These are phyloP conservation scores for Prunus yedoensis DNA, from an alignment of 331 rosid genomes.

Conservation along the genomic window DNA sequence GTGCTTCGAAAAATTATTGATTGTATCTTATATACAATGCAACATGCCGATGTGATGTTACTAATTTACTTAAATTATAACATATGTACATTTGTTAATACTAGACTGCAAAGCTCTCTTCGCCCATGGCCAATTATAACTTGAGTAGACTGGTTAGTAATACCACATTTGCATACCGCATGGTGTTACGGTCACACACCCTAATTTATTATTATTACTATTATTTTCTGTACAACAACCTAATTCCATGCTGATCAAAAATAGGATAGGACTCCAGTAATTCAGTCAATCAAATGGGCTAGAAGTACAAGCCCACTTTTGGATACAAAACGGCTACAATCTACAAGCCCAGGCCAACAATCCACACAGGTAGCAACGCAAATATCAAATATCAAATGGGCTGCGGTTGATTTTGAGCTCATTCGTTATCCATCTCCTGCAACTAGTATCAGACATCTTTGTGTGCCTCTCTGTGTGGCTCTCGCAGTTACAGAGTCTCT, in stretches of 20 bases:
- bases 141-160: no score
- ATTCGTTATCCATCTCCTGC: constrained; percentile 18
- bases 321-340: neutral
- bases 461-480: constrained; percentile 1
- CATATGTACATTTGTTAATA: no score
- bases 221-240: no score
- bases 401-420: neutral
- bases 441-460: neutral
- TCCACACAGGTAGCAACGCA: neutral
- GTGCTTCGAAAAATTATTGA: no score
- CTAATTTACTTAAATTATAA: neutral
- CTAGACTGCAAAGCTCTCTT: no score
- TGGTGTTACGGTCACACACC: neutral
- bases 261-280: neutral
- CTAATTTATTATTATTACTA: no score
- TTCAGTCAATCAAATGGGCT: neutral
- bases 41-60: neutral
- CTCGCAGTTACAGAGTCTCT: neutral
- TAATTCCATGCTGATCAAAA: no score
- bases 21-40: no score
- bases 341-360: neutral
- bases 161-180: neutral
- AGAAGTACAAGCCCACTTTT: neutral
- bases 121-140: no score
- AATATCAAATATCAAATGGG: neutral